Percentiles rank a stretch among this genome's conserved stretches.
phyloP scores from a whole-genome alignment of 2,329 filamentous ascomycete species.

The Aspergillus pseudonomiae region DNA sequence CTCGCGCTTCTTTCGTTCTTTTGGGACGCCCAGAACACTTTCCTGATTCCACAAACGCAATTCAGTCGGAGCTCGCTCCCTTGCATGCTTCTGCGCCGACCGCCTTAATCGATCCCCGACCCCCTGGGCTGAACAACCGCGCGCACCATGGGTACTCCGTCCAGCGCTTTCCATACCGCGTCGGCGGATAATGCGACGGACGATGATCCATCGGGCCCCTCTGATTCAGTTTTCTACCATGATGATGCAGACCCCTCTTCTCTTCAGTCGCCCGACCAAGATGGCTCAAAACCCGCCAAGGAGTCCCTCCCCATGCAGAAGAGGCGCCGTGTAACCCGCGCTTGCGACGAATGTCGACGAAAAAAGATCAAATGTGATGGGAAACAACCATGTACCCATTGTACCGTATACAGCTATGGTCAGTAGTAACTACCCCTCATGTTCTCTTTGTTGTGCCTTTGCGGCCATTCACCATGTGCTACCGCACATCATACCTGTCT shows the following conservation, averaged over 20 bases:
- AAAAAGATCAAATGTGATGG: slow-evolving; percentile 90
- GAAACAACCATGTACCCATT: slow-evolving; percentile 90
- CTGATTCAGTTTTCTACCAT: slow-evolving; percentile 25
- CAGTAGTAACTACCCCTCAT: slow-evolving; percentile 42
- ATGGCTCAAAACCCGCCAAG: slow-evolving; percentile 33
- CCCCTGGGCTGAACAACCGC: slow-evolving; percentile 10
- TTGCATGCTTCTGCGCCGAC: slow-evolving; percentile 21
- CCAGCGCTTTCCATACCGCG: slow-evolving; percentile 23
- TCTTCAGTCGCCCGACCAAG: slow-evolving; percentile 20
- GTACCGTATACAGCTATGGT: slow-evolving; percentile 98
- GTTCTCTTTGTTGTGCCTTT: not conserved
- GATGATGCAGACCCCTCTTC: slow-evolving; percentile 23
- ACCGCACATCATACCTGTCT: not conserved
- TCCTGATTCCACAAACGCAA: slow-evolving; percentile 10
- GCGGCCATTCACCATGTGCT: not conserved
- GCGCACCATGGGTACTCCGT: slow-evolving; percentile 30
- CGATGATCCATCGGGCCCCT: slow-evolving; percentile 29
- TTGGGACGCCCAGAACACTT: slow-evolving; percentile 7
- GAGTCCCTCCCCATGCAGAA: slow-evolving; percentile 67
- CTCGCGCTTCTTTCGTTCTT: slow-evolving; percentile 11
- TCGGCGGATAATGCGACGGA: slow-evolving; percentile 32
- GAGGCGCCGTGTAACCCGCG: slow-evolving; percentile 74
- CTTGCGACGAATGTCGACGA: slow-evolving; percentile 79
- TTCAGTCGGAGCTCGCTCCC: slow-evolving; percentile 3
- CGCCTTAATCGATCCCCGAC: slow-evolving; percentile 17